A percentile compares a stretch with the other conserved stretches of the same genome.
Conservation (phyloP, 352 stramenopile species). For the Hyaloperonospora arabidopsidis region DNA sequence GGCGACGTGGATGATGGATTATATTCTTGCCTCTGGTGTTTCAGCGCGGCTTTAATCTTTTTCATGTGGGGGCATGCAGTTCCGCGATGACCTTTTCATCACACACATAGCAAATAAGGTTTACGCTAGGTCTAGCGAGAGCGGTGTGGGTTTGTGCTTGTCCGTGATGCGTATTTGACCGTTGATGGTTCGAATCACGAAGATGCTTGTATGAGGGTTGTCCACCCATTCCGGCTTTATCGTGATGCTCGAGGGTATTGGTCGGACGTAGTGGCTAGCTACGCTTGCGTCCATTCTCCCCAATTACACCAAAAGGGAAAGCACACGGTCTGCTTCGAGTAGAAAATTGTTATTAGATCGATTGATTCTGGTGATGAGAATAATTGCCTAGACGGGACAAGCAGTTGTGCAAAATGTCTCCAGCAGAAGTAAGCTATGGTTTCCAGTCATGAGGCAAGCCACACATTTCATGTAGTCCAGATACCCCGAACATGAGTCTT, state of each 20-base stretch:
- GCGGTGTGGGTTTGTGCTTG: background rate
- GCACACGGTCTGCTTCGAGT: background rate
- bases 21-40: constrained; percentile 5
- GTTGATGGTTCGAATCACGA: background rate
- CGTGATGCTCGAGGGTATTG: background rate
- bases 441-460: constrained; percentile 9
- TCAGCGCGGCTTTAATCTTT: background rate
- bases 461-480: constrained; percentile 16
- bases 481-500: constrained; percentile 11
- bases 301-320: background rate
- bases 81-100: constrained; percentile 9
- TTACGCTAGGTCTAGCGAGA: constrained; percentile 1
- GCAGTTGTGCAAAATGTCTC: constrained; percentile 9
- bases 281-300: background rate
- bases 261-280: background rate
- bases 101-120: constrained; percentile 12
- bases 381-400: background rate
- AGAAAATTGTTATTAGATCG: background rate
- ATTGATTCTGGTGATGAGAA: background rate
- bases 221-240: background rate
- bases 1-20: background rate
- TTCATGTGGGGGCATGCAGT: constrained; percentile 5
- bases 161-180: background rate
- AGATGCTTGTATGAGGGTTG: background rate
- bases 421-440: constrained; percentile 8